Evolutionary conservation across 345 rosid genomes (phyloP).

Genomic region (Gossypium sturtianum): DNA sequence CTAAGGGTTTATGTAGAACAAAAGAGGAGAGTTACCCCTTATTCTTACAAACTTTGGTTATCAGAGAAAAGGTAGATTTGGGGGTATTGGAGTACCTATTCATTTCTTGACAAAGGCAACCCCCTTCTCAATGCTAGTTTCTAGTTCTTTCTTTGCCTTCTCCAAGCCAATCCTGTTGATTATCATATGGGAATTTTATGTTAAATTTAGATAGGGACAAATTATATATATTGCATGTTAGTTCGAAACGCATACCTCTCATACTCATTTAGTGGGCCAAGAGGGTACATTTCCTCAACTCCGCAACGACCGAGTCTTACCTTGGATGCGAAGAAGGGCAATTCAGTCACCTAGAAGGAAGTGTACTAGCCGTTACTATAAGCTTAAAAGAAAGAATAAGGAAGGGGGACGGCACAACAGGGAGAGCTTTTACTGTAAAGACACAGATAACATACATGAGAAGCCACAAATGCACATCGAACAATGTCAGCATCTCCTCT

Average conservation of each 20-base stretch:
- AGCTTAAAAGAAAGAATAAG: not conserved
- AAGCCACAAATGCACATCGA: constrained; percentile 78
- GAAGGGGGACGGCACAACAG: not conserved
- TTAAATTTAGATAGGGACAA: not conserved
- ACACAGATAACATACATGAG: constrained; percentile 39
- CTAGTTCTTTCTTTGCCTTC: constrained; percentile 85
- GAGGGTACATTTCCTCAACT: constrained; percentile 64
- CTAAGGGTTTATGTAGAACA: not conserved
- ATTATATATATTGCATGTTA: not conserved
- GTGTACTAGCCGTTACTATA: not conserved
- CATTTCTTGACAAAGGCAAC: constrained; percentile 58
- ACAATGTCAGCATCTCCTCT: constrained; percentile 74
- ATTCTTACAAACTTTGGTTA: constrained; percentile 5
- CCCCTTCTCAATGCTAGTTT: constrained; percentile 75
- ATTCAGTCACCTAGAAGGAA: constrained; percentile 72
- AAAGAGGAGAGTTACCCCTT: constrained; percentile 6
- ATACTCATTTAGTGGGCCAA: constrained; percentile 75
- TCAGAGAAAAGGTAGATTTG: not conserved
- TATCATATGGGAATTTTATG: not conserved
- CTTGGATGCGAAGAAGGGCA: constrained; percentile 89
- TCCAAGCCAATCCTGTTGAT: constrained; percentile 58
- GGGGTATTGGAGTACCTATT: constrained; percentile 5
- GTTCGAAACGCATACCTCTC: constrained; percentile 50
- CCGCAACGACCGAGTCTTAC: constrained; percentile 77
- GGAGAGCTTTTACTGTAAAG: constrained; percentile 2